phyloP scores from a whole-genome alignment of 2,329 filamentous ascomycete genomes.

The Penicillium decumbens region DNA sequence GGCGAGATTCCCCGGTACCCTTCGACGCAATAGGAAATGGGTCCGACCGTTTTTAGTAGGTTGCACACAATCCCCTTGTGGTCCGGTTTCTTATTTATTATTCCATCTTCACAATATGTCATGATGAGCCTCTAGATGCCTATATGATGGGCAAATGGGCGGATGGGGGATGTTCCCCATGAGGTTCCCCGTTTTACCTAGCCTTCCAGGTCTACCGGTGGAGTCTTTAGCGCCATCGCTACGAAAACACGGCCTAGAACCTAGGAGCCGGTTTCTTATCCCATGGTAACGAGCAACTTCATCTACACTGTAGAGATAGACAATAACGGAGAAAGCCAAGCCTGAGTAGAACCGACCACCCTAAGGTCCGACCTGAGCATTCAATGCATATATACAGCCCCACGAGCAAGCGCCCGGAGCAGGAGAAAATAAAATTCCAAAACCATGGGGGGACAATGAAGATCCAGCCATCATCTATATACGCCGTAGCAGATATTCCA shows the following conservation, averaged over 20 bases:
- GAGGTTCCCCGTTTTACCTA: not conserved
- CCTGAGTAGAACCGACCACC: not conserved
- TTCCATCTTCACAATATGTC: not conserved
- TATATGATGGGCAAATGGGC: not conserved
- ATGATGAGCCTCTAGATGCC: not conserved
- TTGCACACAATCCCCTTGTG: not conserved
- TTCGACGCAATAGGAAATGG: not conserved
- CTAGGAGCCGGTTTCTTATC: not conserved
- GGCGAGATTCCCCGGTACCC: not conserved
- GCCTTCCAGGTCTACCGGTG: constrained; percentile 1
- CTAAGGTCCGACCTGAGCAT: not conserved
- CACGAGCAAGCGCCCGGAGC: not conserved
- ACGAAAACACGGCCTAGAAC: not conserved
- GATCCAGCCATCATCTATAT: constrained; percentile 15
- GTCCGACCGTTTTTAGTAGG: not conserved
- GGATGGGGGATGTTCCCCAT: not conserved
- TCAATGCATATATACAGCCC: constrained; percentile 10
- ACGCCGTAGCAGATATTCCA: constrained; percentile 12
- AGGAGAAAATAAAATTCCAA: constrained; percentile 2
- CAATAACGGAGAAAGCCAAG: not conserved
- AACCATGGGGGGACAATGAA: constrained; percentile 1
- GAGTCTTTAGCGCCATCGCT: not conserved
- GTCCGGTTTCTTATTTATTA: not conserved
- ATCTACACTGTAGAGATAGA: not conserved
- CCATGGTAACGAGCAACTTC: not conserved